Base-by-base conservation (phyloP, 176 grass and related monocot species). In the Themeda triandra region DNA sequence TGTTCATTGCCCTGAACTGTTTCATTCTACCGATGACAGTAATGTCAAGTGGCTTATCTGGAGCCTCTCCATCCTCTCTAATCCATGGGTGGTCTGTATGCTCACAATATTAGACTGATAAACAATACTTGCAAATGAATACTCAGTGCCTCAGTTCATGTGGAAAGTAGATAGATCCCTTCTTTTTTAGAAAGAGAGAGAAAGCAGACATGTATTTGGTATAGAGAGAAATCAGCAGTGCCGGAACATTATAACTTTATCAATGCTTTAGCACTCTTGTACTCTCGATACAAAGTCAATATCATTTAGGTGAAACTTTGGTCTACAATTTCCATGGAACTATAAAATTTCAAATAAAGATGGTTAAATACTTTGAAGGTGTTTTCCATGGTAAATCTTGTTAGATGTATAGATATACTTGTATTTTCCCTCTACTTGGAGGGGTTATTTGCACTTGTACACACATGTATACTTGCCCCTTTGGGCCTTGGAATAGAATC, bases 1-100 rank as follows among this genome's bases (percentile, higher is more conserved):
- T 99, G 89, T 99, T 99, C 97, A 99, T 99, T 23, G 93, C 97
- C 88, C 97, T 96, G 85, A 99, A 99, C 83, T 99, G 97, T 78
- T 99, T 99, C 92, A 99, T 99, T 94, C 97, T 96, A 80, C 76
- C 88, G 21, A 99, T 82, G 80, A 99, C 97, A 35, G 97, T 92
- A 87, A 91, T 93, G 79, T 99, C 97, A 87, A 99, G 93, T 82
- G 97, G 93, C 78, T 94, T 96, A 88, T 99, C 97, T 79, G 97
- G 86, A 6, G 97, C 93, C 46, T 97, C 94, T 86, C 96, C 96
- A 86, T 99, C 96, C 90, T 96, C 97, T 91, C 81, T 96, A 81
- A 99, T 96, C 97, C 97, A 99, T 82, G 91, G 89, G 85, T 99
- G 97, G 32, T 84, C 97, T 99, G 78, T 75, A 82, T 83, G 56